Base-by-base conservation (phyloP, 2,329 filamentous ascomycete genomes). In the Fusarium sp. region DNA sequence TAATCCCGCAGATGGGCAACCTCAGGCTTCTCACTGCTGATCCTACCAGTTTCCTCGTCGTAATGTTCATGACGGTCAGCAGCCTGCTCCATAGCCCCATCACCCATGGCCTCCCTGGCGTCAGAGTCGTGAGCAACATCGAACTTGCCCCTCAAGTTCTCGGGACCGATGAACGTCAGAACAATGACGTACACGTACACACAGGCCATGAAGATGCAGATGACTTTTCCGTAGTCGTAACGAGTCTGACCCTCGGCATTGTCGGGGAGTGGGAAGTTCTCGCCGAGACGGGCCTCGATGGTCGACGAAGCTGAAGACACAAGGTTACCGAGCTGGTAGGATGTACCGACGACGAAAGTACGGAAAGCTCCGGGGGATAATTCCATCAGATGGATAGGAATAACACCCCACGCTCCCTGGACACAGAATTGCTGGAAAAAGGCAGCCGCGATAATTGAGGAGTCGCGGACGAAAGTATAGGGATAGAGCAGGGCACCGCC, bases 151-250 rank as follows among this genome's bases (percentile, higher is more conserved):
- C 83, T 79, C 60, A 89, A 77, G 66, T 88, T 84, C 82, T 90
- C 88, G 2, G 88, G 88, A 0, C 92, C 92, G 7, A 93, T 48
- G 15, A 93, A 81, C 0, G 91, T 91, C 62, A 94, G 79, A 11
- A 90, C 3, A 42, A 91, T 86, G n/a, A 89, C 85, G 68, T 90
- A 91, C 32, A 79, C 87, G 75, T 89, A 97, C 3, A 97, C 94
- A 75, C 92, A 94, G 2, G 88, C 95, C 93, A 98, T 95, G 83
- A 98, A 97, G 78, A 97, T 96, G 79, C 92, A 94, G 73, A 97
- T 96, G 15, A 97, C 94, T 76, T 91, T 91, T 44, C 94, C 94
- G 75, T 97, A 97, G 67, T 94, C 84, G 81, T 92, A 94, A 7
- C 92, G 85, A 52, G 83, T 81, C 38, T 83, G 81, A 1, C 84